Base-by-base conservation (phyloP, 176 grass and related monocot species). In the Oropetium thomaeum region DNA sequence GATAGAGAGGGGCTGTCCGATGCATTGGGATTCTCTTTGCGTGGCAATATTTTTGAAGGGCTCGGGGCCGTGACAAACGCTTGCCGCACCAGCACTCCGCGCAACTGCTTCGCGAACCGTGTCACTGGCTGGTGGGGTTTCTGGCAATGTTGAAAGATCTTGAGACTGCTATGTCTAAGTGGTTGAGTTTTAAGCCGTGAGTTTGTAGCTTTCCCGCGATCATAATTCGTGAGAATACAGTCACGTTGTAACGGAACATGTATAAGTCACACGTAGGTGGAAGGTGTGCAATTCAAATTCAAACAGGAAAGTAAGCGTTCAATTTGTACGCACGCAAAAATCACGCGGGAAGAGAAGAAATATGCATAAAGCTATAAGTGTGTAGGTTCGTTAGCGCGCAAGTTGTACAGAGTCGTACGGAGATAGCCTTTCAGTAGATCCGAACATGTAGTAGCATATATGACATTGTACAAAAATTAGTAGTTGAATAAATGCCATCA, bases 21-120 rank as follows among this genome's bases (percentile, higher is more conserved):
- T 33, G 84, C 83, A 7, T 81, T 68, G 81, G 87, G 90, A 84
- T 83, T 87, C 81, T 76, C 60, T 59, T 39, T 40, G 60, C 34
- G 39, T 81, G 37, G 27, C 44, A 40, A 9, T 63, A 29, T 80
- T 58, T 69, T 70, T 73, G 22, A 9, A 23, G 32, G 34, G 17
- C 37, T 19, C 25, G 47, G 57, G 57, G 23, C 37, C 52, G 25
- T 42, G 39, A 62, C 11, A 64, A 28, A 81, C 31, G 78, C 78
- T 81, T 8, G 32, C 41, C 67, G 78, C 45, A 81, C 78, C 22
- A 15, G 29, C 37, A 19, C 28, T 20, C 27, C 65, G 51, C 12
- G 77, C 3, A 2, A 23, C 25, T 14, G 52, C 40, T 32, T 5
- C 3, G 38, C 52, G 0, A 26, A 9, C 29, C 1, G 54, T 28